These are phyloP conservation scores for Cladosporium colombiae DNA, from an alignment of 2,329 filamentous ascomycete species.

Conservation along the genomic window DNA sequence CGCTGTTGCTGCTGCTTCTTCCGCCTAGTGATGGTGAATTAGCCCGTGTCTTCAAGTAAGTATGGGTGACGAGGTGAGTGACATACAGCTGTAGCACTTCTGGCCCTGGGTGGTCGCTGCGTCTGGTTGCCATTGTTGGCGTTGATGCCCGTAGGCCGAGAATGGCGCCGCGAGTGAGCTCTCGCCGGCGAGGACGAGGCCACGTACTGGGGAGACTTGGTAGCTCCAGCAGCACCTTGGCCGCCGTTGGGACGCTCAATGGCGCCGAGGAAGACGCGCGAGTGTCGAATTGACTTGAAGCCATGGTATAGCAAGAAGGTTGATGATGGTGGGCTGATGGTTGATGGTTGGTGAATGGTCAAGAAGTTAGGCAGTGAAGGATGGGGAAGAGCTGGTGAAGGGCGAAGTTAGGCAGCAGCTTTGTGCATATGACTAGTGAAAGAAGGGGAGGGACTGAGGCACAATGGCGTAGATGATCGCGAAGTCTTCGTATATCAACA, in stretches of 20 bases:
- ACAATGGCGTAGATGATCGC: not conserved
- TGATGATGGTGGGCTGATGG: not conserved
- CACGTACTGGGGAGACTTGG: constrained; percentile 37
- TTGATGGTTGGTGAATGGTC: not conserved
- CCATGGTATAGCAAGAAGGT: not conserved
- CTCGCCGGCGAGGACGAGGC: not conserved
- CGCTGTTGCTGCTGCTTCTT: too few relatives aligned
- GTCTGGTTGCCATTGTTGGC: not conserved
- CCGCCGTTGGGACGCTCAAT: constrained; percentile 55
- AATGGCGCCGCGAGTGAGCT: not conserved
- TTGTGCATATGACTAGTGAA: not conserved
- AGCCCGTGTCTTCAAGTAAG: not conserved
- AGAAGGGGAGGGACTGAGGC: not conserved
- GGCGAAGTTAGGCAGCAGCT: not conserved
- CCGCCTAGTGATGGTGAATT: not conserved
- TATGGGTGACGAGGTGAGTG: not conserved
- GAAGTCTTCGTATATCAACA: not conserved
- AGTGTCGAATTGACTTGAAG: not conserved
- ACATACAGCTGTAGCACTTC: constrained; percentile 98
- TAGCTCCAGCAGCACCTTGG: constrained; percentile 26
- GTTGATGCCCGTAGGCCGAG: not conserved
- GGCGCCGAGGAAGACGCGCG: constrained; percentile 58
- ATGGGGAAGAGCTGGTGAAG: not conserved
- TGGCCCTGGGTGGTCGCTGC: constrained; percentile 74
- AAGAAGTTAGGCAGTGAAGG: not conserved